A percentile compares a stretch with the other conserved stretches of the same genome.
These are phyloP conservation scores for Antarctomyces pellizariae DNA, from an alignment of 495 filamentous ascomycete genomes.

Conservation along the genomic window DNA sequence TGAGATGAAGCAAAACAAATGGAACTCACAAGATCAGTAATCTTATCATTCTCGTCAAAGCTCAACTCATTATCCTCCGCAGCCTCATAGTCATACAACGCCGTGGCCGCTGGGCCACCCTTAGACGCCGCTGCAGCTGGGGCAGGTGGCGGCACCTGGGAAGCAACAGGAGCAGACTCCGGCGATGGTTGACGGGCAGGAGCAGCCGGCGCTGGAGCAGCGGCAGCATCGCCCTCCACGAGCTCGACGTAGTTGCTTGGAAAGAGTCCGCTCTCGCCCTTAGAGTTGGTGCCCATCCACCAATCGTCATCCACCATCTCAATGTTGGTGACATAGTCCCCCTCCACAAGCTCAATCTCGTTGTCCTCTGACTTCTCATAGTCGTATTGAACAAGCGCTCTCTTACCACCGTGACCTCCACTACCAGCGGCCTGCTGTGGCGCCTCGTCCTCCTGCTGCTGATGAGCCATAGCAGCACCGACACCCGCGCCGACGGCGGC, in stretches of 20 bases:
- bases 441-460: slow-evolving; percentile 13
- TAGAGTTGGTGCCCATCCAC: slow-evolving; percentile 80
- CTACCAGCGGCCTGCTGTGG: slow-evolving; percentile 7
- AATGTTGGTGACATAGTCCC: slow-evolving; percentile 78
- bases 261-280: slow-evolving; percentile 72
- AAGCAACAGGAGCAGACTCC: slow-evolving; percentile 14
- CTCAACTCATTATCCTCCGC: slow-evolving; percentile 92
- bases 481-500: slow-evolving; percentile 12
- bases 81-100: slow-evolving; percentile 90
- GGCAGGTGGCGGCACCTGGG: too few species aligned
- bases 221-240: slow-evolving; percentile 29
- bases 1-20: background rate
- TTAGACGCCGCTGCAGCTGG: slow-evolving; percentile 13
- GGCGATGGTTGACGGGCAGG: slow-evolving; percentile 10
- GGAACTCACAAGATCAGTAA: slow-evolving; percentile 23
- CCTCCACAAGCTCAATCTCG: slow-evolving; percentile 78
- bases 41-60: slow-evolving; percentile 73
- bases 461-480: slow-evolving; percentile 17
- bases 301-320: slow-evolving; percentile 95
- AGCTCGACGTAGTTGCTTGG: slow-evolving; percentile 93
- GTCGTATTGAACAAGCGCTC: slow-evolving; percentile 72
- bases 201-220: slow-evolving; percentile 12
- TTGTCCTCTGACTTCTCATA: slow-evolving; percentile 97
- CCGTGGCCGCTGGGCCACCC: slow-evolving; percentile 43
- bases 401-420: slow-evolving; percentile 25